Evolutionary conservation across 2,329 filamentous ascomycete genomes (phyloP).

Genomic region (Alternaria alternata): DNA sequence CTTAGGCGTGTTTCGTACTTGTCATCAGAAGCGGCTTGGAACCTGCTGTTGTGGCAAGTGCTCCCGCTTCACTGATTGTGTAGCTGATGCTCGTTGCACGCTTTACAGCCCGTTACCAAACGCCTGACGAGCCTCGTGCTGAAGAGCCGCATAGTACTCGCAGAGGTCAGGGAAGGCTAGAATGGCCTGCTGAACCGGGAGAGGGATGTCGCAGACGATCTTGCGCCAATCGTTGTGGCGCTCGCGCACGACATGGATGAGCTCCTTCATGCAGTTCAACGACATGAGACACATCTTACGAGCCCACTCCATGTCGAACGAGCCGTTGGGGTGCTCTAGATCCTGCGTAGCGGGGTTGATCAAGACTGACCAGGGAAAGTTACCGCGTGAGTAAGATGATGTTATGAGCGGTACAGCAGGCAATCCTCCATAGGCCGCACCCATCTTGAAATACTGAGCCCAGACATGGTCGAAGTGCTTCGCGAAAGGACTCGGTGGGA

Average conservation of each 20-base stretch:
- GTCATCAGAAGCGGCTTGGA: neutral
- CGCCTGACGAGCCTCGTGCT: conserved; percentile 30
- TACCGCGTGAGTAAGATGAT: conserved; percentile 15
- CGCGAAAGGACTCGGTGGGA: conserved; percentile 30
- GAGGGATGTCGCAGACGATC: conserved; percentile 32
- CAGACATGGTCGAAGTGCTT: conserved; percentile 27
- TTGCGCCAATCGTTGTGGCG: conserved; percentile 30
- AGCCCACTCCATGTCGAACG: conserved; percentile 26
- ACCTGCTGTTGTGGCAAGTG: neutral
- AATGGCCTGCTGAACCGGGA: conserved; percentile 25
- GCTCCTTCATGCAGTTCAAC: conserved; percentile 32
- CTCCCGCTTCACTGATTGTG: neutral
- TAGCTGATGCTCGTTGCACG: neutral
- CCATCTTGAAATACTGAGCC: conserved; percentile 29
- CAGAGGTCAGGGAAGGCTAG: conserved; percentile 29
- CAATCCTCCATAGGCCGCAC: conserved; percentile 20
- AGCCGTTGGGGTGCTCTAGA: conserved; percentile 31
- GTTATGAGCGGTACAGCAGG: conserved; percentile 7
- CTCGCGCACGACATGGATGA: conserved; percentile 24
- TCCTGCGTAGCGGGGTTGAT: conserved; percentile 40
- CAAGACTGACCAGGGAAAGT: conserved; percentile 33
- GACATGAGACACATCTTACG: conserved; percentile 24
- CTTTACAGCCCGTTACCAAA: conserved; percentile 17
- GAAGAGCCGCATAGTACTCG: conserved; percentile 27
- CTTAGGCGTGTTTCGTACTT: neutral